Evolutionary conservation across 2,329 filamentous ascomycete genomes (phyloP), one percentile per base, ranked within the genome.

Genomic region (Hortaea werneckii): DNA sequence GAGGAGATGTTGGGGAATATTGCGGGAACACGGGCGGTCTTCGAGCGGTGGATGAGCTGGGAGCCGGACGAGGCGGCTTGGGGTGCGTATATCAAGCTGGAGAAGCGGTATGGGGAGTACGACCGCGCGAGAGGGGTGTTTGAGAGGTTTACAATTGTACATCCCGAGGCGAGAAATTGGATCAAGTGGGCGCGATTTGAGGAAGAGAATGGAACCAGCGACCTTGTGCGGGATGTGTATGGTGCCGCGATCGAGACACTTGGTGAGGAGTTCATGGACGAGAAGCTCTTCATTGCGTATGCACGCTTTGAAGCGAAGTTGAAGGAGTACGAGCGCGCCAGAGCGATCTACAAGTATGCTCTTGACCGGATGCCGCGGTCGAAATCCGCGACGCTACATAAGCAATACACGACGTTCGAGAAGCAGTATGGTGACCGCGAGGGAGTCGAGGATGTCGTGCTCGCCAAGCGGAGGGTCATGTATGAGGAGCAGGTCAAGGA

Each of bases 181-280:
- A 94, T 98, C 68, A 95, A 95, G 64, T 98, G 92, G 92, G 84
- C 90, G 49, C 85, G 86, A 51, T 98, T 96, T 56, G 92, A 98
- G 66, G 90, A 96, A 64, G 92, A 98, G 62, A 87, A 83, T 56
- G 92, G 92, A 6, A 95, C 88, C 1, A 90, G 83, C 60, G 90
- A 95, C 58, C 66, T 90, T 54, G 92, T 98, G 5, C 78, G 92
- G 26, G 88, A 96, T 51, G 90, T 96, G 0, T 96, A 88, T 62
- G 87, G 89, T 4, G 76, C 78, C 45, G 89, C 90, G 1, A 83
- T 96, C 29, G 90, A 96, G 63, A 82, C 86, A 0, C 69, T 98
- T 29, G 89, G 90, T 2, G 90, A 96, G 52, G 87, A 95, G 37
- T 94, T 94, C 57, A 90, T 94, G 69, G 92, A 96, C 53, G 92